Evolutionary conservation across 805 yeast genomes (phyloP).

Genomic region (Candida silvicultrix): DNA sequence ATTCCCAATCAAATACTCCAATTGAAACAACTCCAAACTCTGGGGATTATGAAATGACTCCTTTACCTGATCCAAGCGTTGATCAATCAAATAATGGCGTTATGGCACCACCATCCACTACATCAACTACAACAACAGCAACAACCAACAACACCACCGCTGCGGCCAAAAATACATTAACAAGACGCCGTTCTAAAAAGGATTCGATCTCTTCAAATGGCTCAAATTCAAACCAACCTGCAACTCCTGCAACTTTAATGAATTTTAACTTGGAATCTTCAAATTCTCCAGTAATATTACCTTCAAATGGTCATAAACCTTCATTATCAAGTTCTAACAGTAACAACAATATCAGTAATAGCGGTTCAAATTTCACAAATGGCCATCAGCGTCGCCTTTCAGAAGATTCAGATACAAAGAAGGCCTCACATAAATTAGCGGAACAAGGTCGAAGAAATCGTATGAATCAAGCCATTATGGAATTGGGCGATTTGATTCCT

Average conservation of each 20-base stretch:
- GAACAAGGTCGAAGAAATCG: constrained; percentile 95
- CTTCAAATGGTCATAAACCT: constrained; percentile 11
- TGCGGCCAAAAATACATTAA: constrained; percentile 18
- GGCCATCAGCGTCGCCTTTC: constrained; percentile 10
- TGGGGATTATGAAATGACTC: not conserved
- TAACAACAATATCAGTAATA: constrained; percentile 10
- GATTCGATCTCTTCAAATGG: constrained; percentile 6
- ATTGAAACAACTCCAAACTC: constrained; percentile 2
- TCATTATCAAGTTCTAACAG: not conserved
- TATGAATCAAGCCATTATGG: constrained; percentile 81
- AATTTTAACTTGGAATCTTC: constrained; percentile 13
- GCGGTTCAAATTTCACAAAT: constrained; percentile 5
- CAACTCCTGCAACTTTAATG: constrained; percentile 23
- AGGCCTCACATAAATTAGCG: constrained; percentile 71
- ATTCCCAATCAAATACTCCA: not conserved
- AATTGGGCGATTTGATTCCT: constrained; percentile 64
- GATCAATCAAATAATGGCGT: not conserved
- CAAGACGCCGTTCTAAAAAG: constrained; percentile 17
- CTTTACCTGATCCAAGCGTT: constrained; percentile 2
- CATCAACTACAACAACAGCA: constrained; percentile 1
- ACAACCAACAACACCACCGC: not conserved
- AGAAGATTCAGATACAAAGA: constrained; percentile 15
- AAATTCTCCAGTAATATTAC: constrained; percentile 15
- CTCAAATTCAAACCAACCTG: constrained; percentile 15
- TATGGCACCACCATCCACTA: constrained; percentile 10